Percentiles rank a stretch among this genome's conserved stretches.
These are phyloP conservation scores for Physcomitrellopsis africana DNA, from an alignment of 225 moss, liverwort and hornwort genomes.

Conservation along the genomic window DNA sequence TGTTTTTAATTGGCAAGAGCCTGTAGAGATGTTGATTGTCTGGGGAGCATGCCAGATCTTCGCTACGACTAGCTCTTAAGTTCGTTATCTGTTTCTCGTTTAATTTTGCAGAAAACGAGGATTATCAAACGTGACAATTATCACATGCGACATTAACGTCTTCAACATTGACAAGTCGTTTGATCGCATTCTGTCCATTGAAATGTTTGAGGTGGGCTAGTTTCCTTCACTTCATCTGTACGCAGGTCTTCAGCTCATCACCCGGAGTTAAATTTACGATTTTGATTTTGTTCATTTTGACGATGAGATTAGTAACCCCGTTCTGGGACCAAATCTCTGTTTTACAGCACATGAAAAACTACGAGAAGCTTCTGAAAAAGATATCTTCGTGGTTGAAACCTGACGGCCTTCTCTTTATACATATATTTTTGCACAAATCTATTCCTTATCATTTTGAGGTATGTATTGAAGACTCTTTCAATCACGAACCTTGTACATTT, in stretches of 20 bases:
- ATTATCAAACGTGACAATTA: conserved; percentile 73
- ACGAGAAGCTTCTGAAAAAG: conserved; percentile 80
- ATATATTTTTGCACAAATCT: conserved; percentile 75
- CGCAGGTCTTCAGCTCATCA: no score
- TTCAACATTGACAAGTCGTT: conserved; percentile 63
- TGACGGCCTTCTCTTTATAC: conserved; percentile 80
- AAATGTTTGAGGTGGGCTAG: conserved; percentile 91
- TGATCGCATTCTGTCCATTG: conserved; percentile 85
- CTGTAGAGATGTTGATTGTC: neutral
- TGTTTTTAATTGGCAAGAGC: neutral
- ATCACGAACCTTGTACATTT: no score
- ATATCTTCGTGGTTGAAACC: conserved; percentile 86
- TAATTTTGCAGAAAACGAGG: conserved; percentile 72
- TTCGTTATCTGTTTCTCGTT: no score
- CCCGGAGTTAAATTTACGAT: no score
- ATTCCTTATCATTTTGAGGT: conserved; percentile 95
- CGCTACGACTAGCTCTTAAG: no score
- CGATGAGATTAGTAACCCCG: neutral
- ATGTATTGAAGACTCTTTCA: neutral
- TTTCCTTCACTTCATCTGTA: no score
- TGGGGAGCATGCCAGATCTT: no score
- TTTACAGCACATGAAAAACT: conserved; percentile 98
- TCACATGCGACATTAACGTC: conserved; percentile 85
- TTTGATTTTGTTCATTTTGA: no score
- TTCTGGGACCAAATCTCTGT: neutral